Conservation (phyloP, 1,284 basidiomycete genomes). For the Sporisorium sorghi region DNA sequence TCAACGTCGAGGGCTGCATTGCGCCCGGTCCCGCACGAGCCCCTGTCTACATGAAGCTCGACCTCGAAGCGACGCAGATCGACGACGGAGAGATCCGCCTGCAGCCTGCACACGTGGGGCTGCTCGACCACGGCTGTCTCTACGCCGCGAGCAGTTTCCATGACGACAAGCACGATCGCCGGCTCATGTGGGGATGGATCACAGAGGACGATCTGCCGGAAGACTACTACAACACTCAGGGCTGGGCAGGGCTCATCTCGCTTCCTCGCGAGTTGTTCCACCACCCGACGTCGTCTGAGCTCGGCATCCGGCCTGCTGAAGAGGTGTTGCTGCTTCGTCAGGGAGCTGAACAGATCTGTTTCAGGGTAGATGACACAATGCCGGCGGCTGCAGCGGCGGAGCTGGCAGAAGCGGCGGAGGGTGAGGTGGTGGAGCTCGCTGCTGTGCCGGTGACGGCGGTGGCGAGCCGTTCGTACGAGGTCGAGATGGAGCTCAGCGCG, state of each 20-base stretch:
- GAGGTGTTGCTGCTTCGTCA: constrained; percentile 39
- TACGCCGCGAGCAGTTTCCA: constrained; percentile 57
- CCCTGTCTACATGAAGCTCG: constrained; percentile 39
- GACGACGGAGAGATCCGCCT: constrained; percentile 25
- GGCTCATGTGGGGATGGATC: constrained; percentile 62
- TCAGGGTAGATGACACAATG: background rate
- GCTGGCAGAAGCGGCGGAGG: constrained; percentile 5
- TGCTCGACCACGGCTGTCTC: constrained; percentile 56
- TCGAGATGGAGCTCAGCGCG: constrained; percentile 23
- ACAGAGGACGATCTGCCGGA: constrained; percentile 56
- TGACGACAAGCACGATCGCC: constrained; percentile 33
- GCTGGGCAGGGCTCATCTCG: constrained; percentile 54
- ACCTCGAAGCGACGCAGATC: constrained; percentile 2
- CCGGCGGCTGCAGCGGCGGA: background rate
- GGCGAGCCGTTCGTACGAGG: constrained; percentile 28
- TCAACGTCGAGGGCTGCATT: constrained; percentile 53
- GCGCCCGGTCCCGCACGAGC: constrained; percentile 36
- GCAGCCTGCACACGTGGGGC: constrained; percentile 20
- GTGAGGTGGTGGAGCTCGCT: background rate
- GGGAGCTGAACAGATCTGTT: constrained; percentile 15
- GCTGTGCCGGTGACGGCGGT: constrained; percentile 14
- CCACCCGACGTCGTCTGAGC: constrained; percentile 29
- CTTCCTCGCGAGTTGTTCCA: constrained; percentile 52
- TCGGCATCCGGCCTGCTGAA: constrained; percentile 39
- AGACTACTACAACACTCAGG: constrained; percentile 48